Base-by-base conservation (phyloP, 2,329 filamentous ascomycete species). In the Arthrobotrys iridis region DNA sequence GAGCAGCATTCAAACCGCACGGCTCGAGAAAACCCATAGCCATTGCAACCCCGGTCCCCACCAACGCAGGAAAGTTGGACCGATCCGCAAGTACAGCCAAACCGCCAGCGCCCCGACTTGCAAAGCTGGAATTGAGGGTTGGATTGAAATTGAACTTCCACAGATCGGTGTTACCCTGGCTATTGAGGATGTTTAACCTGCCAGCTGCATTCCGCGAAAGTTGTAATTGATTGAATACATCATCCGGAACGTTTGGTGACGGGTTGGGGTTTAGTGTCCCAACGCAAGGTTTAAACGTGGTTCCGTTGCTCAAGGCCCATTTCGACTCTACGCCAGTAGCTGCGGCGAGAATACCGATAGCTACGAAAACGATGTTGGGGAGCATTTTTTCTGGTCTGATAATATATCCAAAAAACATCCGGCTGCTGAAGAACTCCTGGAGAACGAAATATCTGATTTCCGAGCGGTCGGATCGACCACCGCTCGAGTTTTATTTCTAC, bases 71-170 rank as follows among this genome's bases (percentile, higher is more conserved):
- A 24, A 64, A 64, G 43, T 30, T 77, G 10, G 78, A 75, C 26
- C 76, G 76, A 46, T 76, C 77, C 20, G 60, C 60, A 18, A 64
- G 79, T n/a, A 3, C 26, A 20, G 13, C 33, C 26, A 26, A 18
- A n/a, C 40, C 24, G 7, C 30, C 45, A 67, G 79, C 79, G 59
- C 75, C 35, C 40, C 60, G 35, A 13, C 35, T 46, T 28, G 24
- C 26, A 43, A 45, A 55, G 10, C 28, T 58, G n/a, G 26, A 55
- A 30, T 41, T 66, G 33, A 72, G 60, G 10, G 60, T 64, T 26
- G 60, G 60, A 30, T 64, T 64, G 45, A 64, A 64, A 28, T 64
- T 64, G 15, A 64, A 64, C 20, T 64, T 64, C 60, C 60, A 64
- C 5, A 50, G 13, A 20, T 52, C 60, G 15, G 60, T 50, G 41